Base-by-base conservation (phyloP, 805 yeast species). In the Sungouiella blattae region DNA sequence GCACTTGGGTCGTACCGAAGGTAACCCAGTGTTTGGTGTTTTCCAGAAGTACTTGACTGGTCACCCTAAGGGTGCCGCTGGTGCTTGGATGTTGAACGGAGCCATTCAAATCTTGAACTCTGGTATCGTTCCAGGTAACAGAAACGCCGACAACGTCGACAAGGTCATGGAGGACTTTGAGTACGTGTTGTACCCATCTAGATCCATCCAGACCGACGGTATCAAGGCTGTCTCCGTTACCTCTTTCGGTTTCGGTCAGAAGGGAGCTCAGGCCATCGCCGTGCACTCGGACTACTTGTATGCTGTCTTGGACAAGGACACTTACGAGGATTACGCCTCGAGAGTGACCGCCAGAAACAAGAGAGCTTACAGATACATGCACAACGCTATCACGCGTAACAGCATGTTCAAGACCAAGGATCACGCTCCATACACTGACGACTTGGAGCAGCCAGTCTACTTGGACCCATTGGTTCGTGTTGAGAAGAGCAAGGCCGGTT, bases 11-110 rank as follows among this genome's bases (percentile, higher is more conserved):
- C 83, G 99, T 71, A 71, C 95, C 38, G 88, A 86, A 71, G 99
- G 99, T 71, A 94, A 93, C 71, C 95, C 98, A 45, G 89, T 94
- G 32, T 75, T 83, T 52, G 97, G 98, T 78, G 94, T 93, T 37
- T 91, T 94, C 95, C 99, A 93, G 71, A 93, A 93, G 70, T 93
- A 77, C 80, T 78, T 93, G 59, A 93, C 99, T 54, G 99, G 99
- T 70, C 99, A 93, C 75, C 98, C 98, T 55, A 93, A 93, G 85
- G 99, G 99, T 78, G 98, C 98, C 54, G 99, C 99, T 39, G 99
- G 97, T 77, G 98, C 99, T 40, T 93, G 98, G 98, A 93, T 93
- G 98, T 71, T 93, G 77, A 94, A 93, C 67, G 99, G 99, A 68
- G 96, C 87, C 39, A 71, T 93, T 50, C 99, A 93, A 73, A 81